Evolutionary conservation across 208 protist species (phyloP).

Genomic region (Leishmania turanica): DNA sequence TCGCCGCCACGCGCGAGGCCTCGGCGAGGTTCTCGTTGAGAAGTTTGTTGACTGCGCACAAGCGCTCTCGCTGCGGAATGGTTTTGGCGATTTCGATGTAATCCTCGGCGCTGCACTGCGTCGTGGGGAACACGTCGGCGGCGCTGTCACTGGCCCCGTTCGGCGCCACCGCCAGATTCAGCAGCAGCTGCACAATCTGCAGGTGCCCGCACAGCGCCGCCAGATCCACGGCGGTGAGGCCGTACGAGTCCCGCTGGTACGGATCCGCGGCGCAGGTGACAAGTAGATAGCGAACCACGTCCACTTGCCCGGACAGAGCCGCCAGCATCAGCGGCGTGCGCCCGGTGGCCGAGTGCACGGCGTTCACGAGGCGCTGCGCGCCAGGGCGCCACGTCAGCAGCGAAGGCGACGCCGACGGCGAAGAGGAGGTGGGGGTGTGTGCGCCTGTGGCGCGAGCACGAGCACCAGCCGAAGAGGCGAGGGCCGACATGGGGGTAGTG

Average conservation of each 20-base stretch:
- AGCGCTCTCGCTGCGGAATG: constrained; percentile 50
- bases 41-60: constrained; percentile 55
- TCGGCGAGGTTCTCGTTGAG: constrained; percentile 51
- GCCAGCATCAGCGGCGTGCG: constrained; percentile 86
- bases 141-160: constrained; percentile 35
- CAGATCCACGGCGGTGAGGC: constrained; percentile 67
- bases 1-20: constrained; percentile 48
- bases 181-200: constrained; percentile 47
- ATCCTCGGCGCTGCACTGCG: constrained; percentile 65
- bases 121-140: constrained; percentile 33
- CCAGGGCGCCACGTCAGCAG: constrained; percentile 49
- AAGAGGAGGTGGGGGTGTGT: background rate
- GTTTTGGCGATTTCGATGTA: constrained; percentile 72
- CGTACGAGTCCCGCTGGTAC: constrained; percentile 43
- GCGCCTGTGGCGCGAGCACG: background rate
- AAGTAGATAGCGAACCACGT: constrained; percentile 65
- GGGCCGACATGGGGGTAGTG: constrained; percentile 25
- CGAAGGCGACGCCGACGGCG: background rate
- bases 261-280: constrained; percentile 53
- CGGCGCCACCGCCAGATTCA: constrained; percentile 20
- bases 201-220: constrained; percentile 72
- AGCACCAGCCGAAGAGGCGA: background rate
- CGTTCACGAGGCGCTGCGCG: constrained; percentile 62
- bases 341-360: constrained; percentile 56
- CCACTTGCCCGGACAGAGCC: constrained; percentile 54